These are phyloP conservation scores for Geum urbanum DNA, from an alignment of 306 rosid species.

Conservation along the genomic window DNA sequence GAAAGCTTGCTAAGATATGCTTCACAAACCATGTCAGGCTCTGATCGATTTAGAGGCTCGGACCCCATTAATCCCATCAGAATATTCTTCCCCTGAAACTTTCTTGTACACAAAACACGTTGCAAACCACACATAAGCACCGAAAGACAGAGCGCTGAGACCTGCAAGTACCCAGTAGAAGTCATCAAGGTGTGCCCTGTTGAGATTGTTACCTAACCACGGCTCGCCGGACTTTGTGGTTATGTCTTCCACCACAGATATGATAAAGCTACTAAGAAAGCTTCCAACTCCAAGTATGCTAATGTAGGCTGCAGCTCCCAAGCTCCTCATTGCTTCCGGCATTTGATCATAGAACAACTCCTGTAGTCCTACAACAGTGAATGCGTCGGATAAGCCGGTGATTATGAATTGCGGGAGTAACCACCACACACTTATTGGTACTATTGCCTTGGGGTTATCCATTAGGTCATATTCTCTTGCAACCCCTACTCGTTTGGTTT, in stretches of 20 bases:
- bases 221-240: conserved; percentile 26
- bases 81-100: conserved; percentile 25
- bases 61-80: background rate
- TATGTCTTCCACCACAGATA: conserved; percentile 30
- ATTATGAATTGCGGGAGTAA: conserved; percentile 66
- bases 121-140: conserved; percentile 43
- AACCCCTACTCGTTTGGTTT: conserved; percentile 45
- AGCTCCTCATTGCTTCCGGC: conserved; percentile 56
- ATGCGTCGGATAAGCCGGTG: conserved; percentile 46
- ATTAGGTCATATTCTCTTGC: conserved; percentile 38
- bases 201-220: conserved; percentile 59
- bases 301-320: conserved; percentile 70
- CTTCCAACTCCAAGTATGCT: conserved; percentile 58
- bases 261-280: conserved; percentile 40
- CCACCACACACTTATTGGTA: conserved; percentile 78
- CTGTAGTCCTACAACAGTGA: conserved; percentile 56
- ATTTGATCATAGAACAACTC: conserved; percentile 66
- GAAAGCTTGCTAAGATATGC: background rate
- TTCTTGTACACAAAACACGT: conserved; percentile 49
- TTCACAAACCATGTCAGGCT: background rate
- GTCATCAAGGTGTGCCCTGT: conserved; percentile 59
- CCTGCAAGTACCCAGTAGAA: conserved; percentile 64
- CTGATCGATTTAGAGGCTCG: background rate
- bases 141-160: conserved; percentile 43
- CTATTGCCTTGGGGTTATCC: conserved; percentile 37